Evolutionary conservation across 345 rosid genomes (phyloP), one percentile per base, ranked within the genome.

Genomic region (Eucalyptus caleyi): DNA sequence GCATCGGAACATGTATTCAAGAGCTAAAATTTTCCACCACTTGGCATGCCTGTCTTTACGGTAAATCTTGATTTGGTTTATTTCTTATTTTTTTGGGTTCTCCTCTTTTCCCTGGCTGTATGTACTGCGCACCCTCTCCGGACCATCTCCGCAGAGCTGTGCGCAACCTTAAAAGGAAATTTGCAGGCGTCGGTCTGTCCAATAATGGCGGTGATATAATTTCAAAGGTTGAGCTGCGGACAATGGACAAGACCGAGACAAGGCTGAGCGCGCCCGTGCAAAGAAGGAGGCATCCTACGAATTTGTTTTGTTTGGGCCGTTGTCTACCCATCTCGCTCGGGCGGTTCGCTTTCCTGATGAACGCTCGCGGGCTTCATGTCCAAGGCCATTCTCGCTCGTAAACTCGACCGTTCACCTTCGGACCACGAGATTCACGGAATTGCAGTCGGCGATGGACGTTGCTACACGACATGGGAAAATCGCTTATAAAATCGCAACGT

Each of bases 231-330:
- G 83, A 2, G 83, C 47, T 65, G 37, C 37, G 19, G 10, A n/a
- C 77, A 21, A 15, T 14, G 77, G 77, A n/a, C 77, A 4, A 5
- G 59, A 19, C 26, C 26, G 59, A 53, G 59, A 19, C 59, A 53
- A 53, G 59, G 26, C 1, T 4, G 59, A 53, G 59, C 11, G 59
- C 10, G 59, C 37, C 24, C 82, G 45, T 19, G 26, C 83, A 27
- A 27, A 5, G 7, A 2, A 27, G 3, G 7, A 4, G 27, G 83
- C 27, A 19, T 37, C 4, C 3, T 21, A 10, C 0, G 27, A 24
- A 21, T 72, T 8, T 8, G 26, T 37, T 72, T 8, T 8, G 26
- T 37, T 34, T 19, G 47, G 30, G 83, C 16, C 1, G 7, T 37
- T 3, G 47, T 21, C 83, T 3, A 3, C 30, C 12, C 27, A 12